phyloP scores from a whole-genome alignment of 345 rosid genomes.

The Salix arbutifolia region DNA sequence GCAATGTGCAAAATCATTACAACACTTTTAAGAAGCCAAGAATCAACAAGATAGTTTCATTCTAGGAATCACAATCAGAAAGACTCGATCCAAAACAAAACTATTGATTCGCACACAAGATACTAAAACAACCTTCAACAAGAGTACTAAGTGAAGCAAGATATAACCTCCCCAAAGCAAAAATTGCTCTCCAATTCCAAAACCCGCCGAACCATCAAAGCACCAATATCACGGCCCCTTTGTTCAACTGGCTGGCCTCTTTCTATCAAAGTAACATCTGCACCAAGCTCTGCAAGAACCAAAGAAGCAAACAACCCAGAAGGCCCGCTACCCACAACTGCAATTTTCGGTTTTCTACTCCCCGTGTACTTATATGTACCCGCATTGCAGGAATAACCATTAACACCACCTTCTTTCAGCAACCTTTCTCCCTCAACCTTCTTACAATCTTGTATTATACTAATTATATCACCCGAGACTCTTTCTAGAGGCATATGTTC shows the following conservation, averaged over 20 bases:
- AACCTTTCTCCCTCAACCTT: slow-evolving; percentile 13
- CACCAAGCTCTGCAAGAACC: slow-evolving; percentile 93
- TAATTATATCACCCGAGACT: slow-evolving; percentile 53
- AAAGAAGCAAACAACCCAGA: slow-evolving; percentile 93
- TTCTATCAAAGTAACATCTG: slow-evolving; percentile 83
- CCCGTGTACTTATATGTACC: slow-evolving; percentile 22
- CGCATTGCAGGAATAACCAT: slow-evolving; percentile 15
- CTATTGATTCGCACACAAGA: neutral
- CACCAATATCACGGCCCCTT: slow-evolving; percentile 93
- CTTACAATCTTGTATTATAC: slow-evolving; percentile 46
- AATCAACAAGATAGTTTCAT: neutral
- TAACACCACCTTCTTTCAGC: slow-evolving; percentile 20
- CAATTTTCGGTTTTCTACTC: slow-evolving; percentile 51
- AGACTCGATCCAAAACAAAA: neutral
- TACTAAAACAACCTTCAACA: slow-evolving; percentile 20
- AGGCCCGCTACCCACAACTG: slow-evolving; percentile 90
- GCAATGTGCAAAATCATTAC: neutral
- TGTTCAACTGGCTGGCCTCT: slow-evolving; percentile 94
- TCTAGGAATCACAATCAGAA: neutral
- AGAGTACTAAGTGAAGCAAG: slow-evolving; percentile 28
- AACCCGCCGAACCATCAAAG: slow-evolving; percentile 67
- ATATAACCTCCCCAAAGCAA: slow-evolving; percentile 95
- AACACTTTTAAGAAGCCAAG: neutral
- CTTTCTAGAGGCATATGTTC: slow-evolving; percentile 49
- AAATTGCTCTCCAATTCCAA: slow-evolving; percentile 88